Conservation (phyloP, 495 filamentous ascomycete genomes). For the Penicilliopsis zonata region DNA sequence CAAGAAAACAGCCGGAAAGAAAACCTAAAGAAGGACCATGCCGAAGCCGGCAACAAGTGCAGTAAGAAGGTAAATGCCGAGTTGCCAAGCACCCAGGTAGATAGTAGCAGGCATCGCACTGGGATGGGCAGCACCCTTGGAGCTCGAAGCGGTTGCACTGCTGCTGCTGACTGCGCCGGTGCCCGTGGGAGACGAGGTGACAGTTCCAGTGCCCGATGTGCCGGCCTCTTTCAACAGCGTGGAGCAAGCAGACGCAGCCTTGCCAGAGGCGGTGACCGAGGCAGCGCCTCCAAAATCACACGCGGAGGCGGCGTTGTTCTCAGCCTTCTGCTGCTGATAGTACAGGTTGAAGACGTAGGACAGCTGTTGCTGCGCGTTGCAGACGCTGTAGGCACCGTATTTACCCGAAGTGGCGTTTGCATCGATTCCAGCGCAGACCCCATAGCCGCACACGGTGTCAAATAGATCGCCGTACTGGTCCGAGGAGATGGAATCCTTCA, state of each 20-base stretch:
- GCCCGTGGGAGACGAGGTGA: constrained; percentile 38
- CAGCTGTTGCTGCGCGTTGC: constrained; percentile 61
- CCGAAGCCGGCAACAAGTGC: constrained; percentile 52
- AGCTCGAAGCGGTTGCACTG: constrained; percentile 6
- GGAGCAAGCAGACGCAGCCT: constrained; percentile 38
- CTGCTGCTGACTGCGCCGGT: constrained; percentile 18
- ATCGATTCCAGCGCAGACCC: constrained; percentile 59
- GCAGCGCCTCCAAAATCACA: constrained; percentile 73
- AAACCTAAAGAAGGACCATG: constrained; percentile 63
- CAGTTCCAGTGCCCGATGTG: constrained; percentile 46
- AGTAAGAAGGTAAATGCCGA: constrained; percentile 54
- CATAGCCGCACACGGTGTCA: constrained; percentile 55
- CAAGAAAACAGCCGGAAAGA: no score
- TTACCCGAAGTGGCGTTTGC: constrained; percentile 56
- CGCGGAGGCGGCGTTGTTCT: constrained; percentile 35
- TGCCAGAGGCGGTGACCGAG: constrained; percentile 30
- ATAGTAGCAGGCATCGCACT: constrained; percentile 25
- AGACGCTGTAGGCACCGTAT: constrained; percentile 84
- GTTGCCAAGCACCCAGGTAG: constrained; percentile 43
- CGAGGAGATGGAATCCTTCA: constrained; percentile 32
- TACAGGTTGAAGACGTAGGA: constrained; percentile 71
- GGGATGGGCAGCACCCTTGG: constrained; percentile 26
- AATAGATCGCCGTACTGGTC: constrained; percentile 56
- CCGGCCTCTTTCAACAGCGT: constrained; percentile 47
- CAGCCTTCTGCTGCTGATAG: constrained; percentile 47